A percentile compares a stretch with the other conserved stretches of the same genome.
phyloP scores from a whole-genome alignment of 2,329 filamentous ascomycete genomes.

The Camptophora hylomeconis region DNA sequence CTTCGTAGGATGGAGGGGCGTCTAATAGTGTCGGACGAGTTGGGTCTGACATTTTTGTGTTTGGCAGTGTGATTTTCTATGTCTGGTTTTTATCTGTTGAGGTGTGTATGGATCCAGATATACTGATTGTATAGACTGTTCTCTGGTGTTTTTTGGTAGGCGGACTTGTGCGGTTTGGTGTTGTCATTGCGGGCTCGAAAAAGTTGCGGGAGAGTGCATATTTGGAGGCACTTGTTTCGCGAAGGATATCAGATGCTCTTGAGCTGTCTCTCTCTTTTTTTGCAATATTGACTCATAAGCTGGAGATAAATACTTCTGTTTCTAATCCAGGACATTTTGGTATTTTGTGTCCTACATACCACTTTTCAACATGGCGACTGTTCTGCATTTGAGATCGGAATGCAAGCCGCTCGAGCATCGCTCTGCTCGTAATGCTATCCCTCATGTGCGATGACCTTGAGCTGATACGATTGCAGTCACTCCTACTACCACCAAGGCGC shows the following conservation, averaged over 20 bases:
- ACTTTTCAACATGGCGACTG: conserved; percentile 12
- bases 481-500: conserved; percentile 42
- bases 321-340: neutral
- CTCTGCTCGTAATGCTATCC: conserved; percentile 13
- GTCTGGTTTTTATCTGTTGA: no score
- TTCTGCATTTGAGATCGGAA: conserved; percentile 16
- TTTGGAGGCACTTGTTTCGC: neutral
- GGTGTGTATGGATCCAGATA: no score
- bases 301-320: neutral
- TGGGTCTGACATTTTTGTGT: no score
- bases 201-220: neutral
- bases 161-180: neutral
- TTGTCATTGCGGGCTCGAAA: conserved; percentile 1
- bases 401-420: conserved; percentile 17
- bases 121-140: no score
- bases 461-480: conserved; percentile 20
- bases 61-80: no score
- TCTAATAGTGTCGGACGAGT: conserved; percentile 8
- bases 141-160: no score
- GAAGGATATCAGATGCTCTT: neutral
- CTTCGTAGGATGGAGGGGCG: conserved; percentile 16
- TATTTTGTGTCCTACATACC: neutral
- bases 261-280: neutral
- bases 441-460: neutral
- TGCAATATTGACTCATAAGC: conserved; percentile 11